Conservation (phyloP, 768 basidiomycete genomes). For the Phaffia australis region DNA sequence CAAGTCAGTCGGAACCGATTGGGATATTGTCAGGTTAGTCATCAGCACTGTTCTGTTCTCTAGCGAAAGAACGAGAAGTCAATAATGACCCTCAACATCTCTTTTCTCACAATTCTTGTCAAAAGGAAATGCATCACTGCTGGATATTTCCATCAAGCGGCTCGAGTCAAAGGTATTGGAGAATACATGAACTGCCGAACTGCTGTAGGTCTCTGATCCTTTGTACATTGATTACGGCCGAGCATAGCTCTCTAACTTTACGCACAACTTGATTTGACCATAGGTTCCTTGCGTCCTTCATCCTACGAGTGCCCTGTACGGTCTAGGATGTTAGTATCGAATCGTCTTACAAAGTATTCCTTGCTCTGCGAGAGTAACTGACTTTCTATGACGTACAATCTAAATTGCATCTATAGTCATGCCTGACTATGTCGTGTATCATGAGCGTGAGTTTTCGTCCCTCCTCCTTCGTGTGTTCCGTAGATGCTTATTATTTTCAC, state of each 20-base stretch:
- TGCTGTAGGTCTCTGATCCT: slow-evolving; percentile 40
- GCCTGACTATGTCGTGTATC: slow-evolving; percentile 92
- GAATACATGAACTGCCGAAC: slow-evolving; percentile 97
- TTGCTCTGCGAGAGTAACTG: not conserved
- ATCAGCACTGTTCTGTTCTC: not conserved
- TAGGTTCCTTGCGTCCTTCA: slow-evolving; percentile 80
- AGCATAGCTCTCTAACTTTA: not conserved
- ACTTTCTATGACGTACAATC: not conserved
- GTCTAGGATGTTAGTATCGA: slow-evolving; percentile 69
- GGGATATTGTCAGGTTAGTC: slow-evolving; percentile 65
- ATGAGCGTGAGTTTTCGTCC: slow-evolving; percentile 48
- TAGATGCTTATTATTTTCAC: not conserved
- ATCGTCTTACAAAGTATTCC: slow-evolving; percentile 27
- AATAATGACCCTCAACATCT: not conserved
- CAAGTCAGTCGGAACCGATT: slow-evolving; percentile 85
- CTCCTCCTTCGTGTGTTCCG: slow-evolving; percentile 23
- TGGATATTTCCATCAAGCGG: slow-evolving; percentile 98
- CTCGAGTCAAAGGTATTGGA: slow-evolving; percentile 94
- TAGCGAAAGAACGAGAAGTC: not conserved
- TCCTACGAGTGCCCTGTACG: slow-evolving; percentile 91
- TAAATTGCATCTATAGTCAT: slow-evolving; percentile 51
- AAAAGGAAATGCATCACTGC: slow-evolving; percentile 87
- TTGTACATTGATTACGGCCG: not conserved
- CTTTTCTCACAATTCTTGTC: not conserved
- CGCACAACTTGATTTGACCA: not conserved